Base-by-base conservation (phyloP, 2,329 filamentous ascomycete genomes). In the Ophiosphaerella narmari region DNA sequence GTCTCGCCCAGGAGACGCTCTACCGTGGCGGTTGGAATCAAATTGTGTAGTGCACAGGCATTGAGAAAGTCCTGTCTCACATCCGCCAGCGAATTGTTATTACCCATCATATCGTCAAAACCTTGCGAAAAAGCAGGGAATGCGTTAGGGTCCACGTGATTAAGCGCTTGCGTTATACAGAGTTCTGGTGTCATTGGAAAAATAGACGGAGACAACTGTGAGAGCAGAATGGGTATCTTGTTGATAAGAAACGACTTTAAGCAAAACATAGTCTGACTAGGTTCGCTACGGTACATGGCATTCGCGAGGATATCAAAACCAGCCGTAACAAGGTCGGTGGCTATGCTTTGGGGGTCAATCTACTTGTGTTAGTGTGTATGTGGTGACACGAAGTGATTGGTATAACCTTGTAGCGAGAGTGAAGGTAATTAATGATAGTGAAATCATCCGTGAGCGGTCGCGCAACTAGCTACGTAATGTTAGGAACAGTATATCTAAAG, bases 231-330 rank as follows among this genome's bases (percentile, higher is more conserved):
- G 0, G 87, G 87, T 3, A 90, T 71, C 64, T 86, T 81, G 82
- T 91, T 84, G 60, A 95, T 88, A 21, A 99, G 79, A 68, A 94
- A 99, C 0, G 92, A 95, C 32, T 91, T 87, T 43, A 96, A 80
- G 14, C 93, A 75, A 50, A 91, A 87, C 48, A 90, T 82, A 0
- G 80, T 82, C 44, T 84, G 78, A 14, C 73, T 71, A 7, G 82
- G 77, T 63, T 87, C 84, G 39, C 79, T 82, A 33, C 89, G 84
- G 60, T 94, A 90, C 55, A 93, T 89, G 5, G 89, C 88, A 65
- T 96, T 96, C 32, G 91, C 89, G 13, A 99, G 79, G 5, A 95
- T 82, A 63, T 97, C 92, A 65, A 99, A 97, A 0, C 91, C 87
- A 1, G 91, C 90, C 8, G 93, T 82, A 36, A 97, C 88, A 2